A percentile compares a stretch with the other conserved stretches of the same genome.
Conservation (phyloP, 768 basidiomycete genomes). For the Termitomyces sp. region DNA sequence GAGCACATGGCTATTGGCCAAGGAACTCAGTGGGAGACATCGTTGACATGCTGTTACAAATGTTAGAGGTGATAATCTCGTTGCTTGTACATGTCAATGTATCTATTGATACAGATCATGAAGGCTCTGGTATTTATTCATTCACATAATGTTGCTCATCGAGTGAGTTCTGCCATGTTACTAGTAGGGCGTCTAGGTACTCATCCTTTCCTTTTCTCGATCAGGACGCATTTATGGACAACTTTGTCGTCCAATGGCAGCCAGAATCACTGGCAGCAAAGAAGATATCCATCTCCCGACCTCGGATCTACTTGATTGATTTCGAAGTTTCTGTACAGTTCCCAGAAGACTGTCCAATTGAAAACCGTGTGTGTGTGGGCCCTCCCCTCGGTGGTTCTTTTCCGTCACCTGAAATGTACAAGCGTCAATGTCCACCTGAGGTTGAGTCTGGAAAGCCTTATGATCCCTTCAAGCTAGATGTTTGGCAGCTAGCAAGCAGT, state of each 20-base stretch:
- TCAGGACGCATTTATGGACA: constrained; percentile 28
- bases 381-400: constrained; percentile 21
- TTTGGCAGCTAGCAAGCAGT: constrained; percentile 9
- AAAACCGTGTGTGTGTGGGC: constrained; percentile 16
- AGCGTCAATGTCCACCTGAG: constrained; percentile 22
- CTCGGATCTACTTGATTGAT: constrained; percentile 22
- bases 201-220: neutral
- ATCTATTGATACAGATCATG: neutral
- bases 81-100: neutral
- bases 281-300: constrained; percentile 1
- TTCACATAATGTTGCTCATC: neutral
- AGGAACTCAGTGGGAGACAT: too few species aligned
- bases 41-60: constrained; percentile 26
- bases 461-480: constrained; percentile 9
- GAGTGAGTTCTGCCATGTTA: neutral
- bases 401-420: constrained; percentile 17
- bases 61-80: constrained; percentile 1
- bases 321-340: constrained; percentile 29
- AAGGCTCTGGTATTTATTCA: neutral
- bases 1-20: too few species aligned
- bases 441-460: constrained; percentile 8
- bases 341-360: constrained; percentile 14
- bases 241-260: constrained; percentile 29
- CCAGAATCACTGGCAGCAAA: constrained; percentile 23
- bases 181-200: neutral